Evolutionary conservation across 2,329 filamentous ascomycete genomes (phyloP).

Genomic region (Lachnellula subtilissima): DNA sequence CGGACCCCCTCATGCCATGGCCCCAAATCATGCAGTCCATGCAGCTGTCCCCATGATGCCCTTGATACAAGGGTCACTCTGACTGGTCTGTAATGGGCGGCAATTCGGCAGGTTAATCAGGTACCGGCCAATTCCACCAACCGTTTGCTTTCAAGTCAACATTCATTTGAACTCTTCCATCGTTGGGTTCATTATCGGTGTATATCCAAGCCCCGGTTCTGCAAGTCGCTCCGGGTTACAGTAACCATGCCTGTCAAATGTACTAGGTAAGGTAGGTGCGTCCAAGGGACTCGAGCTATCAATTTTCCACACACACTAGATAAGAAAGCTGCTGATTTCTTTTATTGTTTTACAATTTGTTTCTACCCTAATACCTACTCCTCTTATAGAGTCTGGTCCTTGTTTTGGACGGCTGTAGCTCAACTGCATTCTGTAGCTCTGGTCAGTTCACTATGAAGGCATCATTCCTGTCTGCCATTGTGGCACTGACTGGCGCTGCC

Average conservation of each 20-base stretch:
- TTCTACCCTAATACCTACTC: neutral
- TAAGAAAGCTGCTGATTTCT: conserved; percentile 1
- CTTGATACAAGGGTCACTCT: neutral
- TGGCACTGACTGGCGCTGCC: conserved; percentile 14
- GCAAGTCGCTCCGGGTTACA: neutral
- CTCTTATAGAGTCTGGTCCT: neutral
- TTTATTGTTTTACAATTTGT: neutral
- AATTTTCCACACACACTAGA: neutral
- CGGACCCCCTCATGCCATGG: neutral
- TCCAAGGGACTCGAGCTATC: neutral
- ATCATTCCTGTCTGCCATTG: conserved; percentile 21
- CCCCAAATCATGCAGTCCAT: no score
- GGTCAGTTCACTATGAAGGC: conserved; percentile 21
- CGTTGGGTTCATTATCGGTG: neutral
- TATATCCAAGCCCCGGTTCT: neutral
- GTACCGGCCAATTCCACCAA: conserved; percentile 1
- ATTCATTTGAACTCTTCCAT: neutral
- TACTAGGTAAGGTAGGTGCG: conserved; percentile 9
- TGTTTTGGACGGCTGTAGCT: neutral
- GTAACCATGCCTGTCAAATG: neutral
- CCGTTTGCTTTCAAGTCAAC: neutral
- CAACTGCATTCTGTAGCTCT: conserved; percentile 3
- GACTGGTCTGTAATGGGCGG: neutral
- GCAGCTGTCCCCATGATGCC: neutral
- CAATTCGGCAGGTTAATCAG: neutral